phyloP scores from a whole-genome alignment of 2,329 filamentous ascomycete species.

The Colletotrichum kahawae region DNA sequence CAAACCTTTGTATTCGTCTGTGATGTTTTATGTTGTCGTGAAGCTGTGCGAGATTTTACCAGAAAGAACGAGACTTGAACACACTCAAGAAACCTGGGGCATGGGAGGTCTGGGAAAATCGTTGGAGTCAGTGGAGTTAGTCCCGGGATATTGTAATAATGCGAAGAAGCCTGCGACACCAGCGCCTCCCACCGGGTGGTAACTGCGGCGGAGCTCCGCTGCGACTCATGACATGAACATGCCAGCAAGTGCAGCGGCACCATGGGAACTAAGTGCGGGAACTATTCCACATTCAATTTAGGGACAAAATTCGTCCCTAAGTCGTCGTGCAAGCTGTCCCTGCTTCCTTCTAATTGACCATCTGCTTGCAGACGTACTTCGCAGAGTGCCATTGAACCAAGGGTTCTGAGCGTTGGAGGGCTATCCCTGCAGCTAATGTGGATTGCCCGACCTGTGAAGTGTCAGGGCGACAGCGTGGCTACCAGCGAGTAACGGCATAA shows the following conservation, averaged over 20 bases:
- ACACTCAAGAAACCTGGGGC: neutral
- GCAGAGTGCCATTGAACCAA: neutral
- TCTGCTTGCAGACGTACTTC: neutral
- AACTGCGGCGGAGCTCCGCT: neutral
- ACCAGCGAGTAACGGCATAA: no score
- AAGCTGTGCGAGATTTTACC: neutral
- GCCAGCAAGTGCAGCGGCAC: neutral
- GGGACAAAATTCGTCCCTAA: neutral
- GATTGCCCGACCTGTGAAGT: neutral
- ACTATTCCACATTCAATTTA: neutral
- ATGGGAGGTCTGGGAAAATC: neutral
- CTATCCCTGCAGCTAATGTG: neutral
- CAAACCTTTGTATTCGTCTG: neutral
- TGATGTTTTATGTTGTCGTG: fast-evolving
- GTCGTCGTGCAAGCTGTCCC: fast-evolving
- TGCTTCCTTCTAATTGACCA: fast-evolving
- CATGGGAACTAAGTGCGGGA: neutral
- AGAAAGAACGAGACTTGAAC: neutral
- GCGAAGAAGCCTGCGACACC: neutral
- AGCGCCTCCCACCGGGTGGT: neutral
- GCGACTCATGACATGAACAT: neutral
- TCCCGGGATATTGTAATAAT: neutral
- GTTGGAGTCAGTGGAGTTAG: neutral
- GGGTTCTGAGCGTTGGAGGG: neutral
- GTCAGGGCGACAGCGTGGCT: no score